Evolutionary conservation across 805 yeast species (phyloP).

Genomic region (Kuraishia hungarica): DNA sequence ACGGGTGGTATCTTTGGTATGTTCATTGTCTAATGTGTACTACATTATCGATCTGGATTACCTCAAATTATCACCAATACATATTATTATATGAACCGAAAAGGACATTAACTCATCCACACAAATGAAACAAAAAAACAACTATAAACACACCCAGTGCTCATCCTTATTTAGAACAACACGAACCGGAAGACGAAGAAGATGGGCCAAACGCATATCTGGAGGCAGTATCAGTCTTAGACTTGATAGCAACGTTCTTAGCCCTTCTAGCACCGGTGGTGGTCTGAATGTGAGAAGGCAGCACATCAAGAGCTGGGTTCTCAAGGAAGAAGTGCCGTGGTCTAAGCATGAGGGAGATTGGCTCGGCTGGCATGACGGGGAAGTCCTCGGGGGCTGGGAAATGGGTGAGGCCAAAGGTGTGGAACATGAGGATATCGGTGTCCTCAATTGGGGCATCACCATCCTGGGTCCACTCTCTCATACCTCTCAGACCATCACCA

Average conservation of each 20-base stretch:
- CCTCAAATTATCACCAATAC: not conserved
- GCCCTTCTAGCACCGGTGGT: conserved; percentile 33
- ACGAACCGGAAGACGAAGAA: conserved; percentile 17
- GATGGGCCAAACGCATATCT: conserved; percentile 40
- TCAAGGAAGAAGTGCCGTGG: conserved; percentile 74
- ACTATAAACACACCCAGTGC: too few species aligned
- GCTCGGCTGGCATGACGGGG: conserved; percentile 86
- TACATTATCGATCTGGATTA: too few species aligned
- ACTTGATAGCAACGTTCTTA: conserved; percentile 28
- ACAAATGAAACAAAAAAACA: not conserved
- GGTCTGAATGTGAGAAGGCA: conserved; percentile 50
- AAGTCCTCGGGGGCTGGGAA: conserved; percentile 87
- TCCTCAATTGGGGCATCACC: conserved; percentile 49
- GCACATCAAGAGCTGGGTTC: conserved; percentile 70
- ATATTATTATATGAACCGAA: not conserved
- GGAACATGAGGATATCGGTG: conserved; percentile 70
- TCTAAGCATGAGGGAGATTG: conserved; percentile 63
- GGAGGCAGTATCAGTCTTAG: conserved; percentile 37
- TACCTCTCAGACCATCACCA: conserved; percentile 59
- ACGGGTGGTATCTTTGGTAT: too few species aligned
- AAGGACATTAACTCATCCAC: not conserved
- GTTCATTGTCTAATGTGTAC: too few species aligned
- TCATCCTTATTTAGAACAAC: conserved; percentile 11
- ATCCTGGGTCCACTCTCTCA: conserved; percentile 62
- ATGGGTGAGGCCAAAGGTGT: conserved; percentile 79